Conservation (phyloP, 495 filamentous ascomycete species). For the Aspergillus funiculosus region DNA sequence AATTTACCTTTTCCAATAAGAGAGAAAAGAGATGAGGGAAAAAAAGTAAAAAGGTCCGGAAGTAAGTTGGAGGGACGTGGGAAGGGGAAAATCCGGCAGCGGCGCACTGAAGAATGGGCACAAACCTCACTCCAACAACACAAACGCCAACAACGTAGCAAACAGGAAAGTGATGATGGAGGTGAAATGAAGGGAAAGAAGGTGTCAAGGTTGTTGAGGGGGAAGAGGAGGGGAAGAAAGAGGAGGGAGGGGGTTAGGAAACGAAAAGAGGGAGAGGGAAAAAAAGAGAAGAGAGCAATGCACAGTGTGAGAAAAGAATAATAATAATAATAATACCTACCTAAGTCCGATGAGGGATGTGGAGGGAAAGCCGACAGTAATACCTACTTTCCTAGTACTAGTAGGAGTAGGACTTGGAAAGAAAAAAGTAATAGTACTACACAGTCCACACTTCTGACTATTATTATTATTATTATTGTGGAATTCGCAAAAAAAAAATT, state of each 20-base stretch:
- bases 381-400: no score
- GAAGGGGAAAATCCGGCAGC: slow-evolving; percentile 19
- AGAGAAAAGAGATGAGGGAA: slow-evolving; percentile 9
- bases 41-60: slow-evolving; percentile 11
- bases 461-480: slow-evolving; percentile 15
- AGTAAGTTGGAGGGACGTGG: slow-evolving; percentile 19
- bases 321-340: slow-evolving; percentile 14
- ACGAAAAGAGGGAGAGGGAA: slow-evolving; percentile 16
- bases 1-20: slow-evolving; percentile 18
- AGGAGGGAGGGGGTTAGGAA: no score
- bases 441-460: slow-evolving; percentile 2
- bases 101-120: slow-evolving; percentile 23
- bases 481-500: slow-evolving; percentile 18
- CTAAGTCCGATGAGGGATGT: slow-evolving; percentile 13
- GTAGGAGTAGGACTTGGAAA: no score
- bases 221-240: slow-evolving; percentile 23
- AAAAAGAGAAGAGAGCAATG: slow-evolving; percentile 9
- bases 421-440: slow-evolving; percentile 8
- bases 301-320: slow-evolving; percentile 9
- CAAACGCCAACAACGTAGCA: slow-evolving; percentile 12
- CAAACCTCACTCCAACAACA: slow-evolving; percentile 21
- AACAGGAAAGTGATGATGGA: slow-evolving; percentile 9
- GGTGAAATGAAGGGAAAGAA: slow-evolving; percentile 15
- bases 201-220: slow-evolving; percentile 21
- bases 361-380: slow-evolving; percentile 16